Evolutionary conservation across 257 asterid species (phyloP).

Genomic region (Fraxinus anomala): DNA sequence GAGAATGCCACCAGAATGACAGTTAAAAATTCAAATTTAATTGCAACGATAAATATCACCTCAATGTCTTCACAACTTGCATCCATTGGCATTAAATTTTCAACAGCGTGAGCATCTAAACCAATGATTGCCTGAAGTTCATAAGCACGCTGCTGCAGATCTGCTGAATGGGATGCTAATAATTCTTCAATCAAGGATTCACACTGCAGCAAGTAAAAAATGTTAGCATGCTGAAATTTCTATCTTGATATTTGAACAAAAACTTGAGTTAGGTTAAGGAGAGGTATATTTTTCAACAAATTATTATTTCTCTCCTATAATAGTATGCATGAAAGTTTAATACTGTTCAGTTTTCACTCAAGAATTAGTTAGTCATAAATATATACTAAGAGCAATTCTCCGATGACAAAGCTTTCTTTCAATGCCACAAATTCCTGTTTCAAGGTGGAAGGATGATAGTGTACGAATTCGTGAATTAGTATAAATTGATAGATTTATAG

Average conservation of each 20-base stretch:
- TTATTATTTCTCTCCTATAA: constrained; percentile 17
- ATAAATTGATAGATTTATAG: too few relatives aligned
- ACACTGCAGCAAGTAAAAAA: constrained; percentile 60
- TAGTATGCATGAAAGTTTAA: background rate
- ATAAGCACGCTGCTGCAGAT: constrained; percentile 97
- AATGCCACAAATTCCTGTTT: background rate
- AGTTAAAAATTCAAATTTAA: constrained; percentile 5
- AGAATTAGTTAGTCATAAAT: background rate
- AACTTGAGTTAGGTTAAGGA: constrained; percentile 15
- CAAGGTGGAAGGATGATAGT: background rate
- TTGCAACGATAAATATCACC: constrained; percentile 44
- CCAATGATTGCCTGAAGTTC: constrained; percentile 77
- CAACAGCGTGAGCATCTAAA: constrained; percentile 67
- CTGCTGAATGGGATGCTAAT: constrained; percentile 88
- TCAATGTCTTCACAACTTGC: constrained; percentile 85
- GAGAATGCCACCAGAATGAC: background rate
- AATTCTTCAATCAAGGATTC: constrained; percentile 81
- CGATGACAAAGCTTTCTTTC: background rate
- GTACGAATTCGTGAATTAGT: too few relatives aligned
- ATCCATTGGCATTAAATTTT: constrained; percentile 75
- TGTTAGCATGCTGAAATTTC: constrained; percentile 27
- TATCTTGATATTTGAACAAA: constrained; percentile 16
- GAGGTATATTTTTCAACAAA: constrained; percentile 14
- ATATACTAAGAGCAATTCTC: background rate
- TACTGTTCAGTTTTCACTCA: background rate